phyloP scores from a whole-genome alignment of 805 yeast genomes.

The Candida fluviatilis region DNA sequence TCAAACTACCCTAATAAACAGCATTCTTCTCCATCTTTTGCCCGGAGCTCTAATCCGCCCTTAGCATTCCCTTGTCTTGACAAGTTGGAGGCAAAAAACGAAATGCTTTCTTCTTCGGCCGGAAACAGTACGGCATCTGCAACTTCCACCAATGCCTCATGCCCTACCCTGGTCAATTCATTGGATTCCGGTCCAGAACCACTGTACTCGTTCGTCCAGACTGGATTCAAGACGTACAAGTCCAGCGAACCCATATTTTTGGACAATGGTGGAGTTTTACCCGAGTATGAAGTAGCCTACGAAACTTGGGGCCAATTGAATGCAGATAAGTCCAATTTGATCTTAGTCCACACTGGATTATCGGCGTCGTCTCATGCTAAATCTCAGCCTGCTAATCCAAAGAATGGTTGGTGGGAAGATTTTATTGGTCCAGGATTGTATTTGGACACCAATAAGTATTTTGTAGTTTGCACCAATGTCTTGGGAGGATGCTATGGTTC shows the following conservation, averaged over 20 bases:
- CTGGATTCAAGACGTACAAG: conserved; percentile 60
- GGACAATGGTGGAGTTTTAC: conserved; percentile 79
- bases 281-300: conserved; percentile 78
- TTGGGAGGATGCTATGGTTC: conserved; percentile 94
- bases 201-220: conserved; percentile 61
- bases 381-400: conserved; percentile 64
- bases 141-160: too few relatives aligned
- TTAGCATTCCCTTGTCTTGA: conserved; percentile 85
- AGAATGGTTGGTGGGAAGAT: conserved; percentile 94
- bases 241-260: conserved; percentile 58
- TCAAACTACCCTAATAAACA: too few relatives aligned
- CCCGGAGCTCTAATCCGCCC: conserved; percentile 51
- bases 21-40: too few relatives aligned
- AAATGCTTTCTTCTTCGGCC: conserved; percentile 21
- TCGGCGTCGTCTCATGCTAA: conserved; percentile 94
- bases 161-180: conserved; percentile 18
- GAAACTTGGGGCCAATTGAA: conserved; percentile 88
- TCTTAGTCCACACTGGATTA: conserved; percentile 83
- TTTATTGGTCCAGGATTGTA: conserved; percentile 83
- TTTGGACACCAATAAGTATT: conserved; percentile 76
- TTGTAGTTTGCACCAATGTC: conserved; percentile 85
- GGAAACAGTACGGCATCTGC: too few relatives aligned
- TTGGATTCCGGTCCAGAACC: conserved; percentile 83
- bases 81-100: conserved; percentile 56
- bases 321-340: conserved; percentile 59